Conservation (phyloP, 371 early-diverging fungal genomes). For the Amoeboaphelidium protococcarum region DNA sequence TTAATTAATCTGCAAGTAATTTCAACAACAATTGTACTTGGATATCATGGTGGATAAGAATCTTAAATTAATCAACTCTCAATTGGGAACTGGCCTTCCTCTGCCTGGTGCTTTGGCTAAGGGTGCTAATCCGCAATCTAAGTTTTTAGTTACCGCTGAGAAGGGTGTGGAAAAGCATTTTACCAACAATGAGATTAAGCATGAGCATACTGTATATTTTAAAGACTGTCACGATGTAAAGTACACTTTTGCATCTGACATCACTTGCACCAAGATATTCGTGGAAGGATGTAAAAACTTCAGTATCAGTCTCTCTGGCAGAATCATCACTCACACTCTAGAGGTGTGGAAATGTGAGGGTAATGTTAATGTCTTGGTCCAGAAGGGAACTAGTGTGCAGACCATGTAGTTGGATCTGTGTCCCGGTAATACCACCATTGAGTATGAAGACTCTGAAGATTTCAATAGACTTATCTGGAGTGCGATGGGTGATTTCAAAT, state of each 20-base stretch:
- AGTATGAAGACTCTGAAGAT: not conserved
- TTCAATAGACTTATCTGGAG: not conserved
- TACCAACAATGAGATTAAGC: too few relatives aligned
- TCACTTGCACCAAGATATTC: not conserved
- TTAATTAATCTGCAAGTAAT: too few relatives aligned
- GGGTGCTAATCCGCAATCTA: too few relatives aligned
- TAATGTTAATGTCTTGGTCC: not conserved
- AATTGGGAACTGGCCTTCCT: too few relatives aligned
- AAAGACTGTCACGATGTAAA: too few relatives aligned
- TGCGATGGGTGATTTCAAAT: not conserved
- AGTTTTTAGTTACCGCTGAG: too few relatives aligned
- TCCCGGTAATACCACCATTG: not conserved
- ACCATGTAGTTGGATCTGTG: constrained; percentile 1
- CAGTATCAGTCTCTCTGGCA: not conserved
- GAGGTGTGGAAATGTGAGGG: not conserved
- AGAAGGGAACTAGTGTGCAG: not conserved
- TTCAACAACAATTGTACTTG: too few relatives aligned
- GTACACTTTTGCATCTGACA: not conserved
- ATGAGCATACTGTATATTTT: too few relatives aligned
- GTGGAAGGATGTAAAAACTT: not conserved
- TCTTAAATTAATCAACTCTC: too few relatives aligned
- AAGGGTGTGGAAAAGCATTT: too few relatives aligned
- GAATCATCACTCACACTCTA: not conserved
- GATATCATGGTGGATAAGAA: too few relatives aligned
- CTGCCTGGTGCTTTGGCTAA: too few relatives aligned